phyloP scores from a whole-genome alignment of 2,329 filamentous ascomycete species.

The Apiospora pterosperma region DNA sequence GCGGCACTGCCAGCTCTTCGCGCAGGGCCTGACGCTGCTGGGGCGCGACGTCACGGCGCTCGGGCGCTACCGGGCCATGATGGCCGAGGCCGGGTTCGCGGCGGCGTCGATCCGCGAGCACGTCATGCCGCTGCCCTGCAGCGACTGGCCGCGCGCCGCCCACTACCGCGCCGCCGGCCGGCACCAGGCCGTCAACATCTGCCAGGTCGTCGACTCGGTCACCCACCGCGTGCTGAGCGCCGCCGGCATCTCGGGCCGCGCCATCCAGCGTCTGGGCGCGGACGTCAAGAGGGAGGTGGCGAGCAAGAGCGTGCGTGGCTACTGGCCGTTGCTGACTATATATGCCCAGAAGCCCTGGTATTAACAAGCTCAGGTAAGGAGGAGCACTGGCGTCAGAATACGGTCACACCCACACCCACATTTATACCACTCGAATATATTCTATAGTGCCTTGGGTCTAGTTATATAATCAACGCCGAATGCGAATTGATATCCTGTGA shows the following conservation, averaged over 20 bases:
- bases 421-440: too few species aligned
- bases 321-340: not conserved
- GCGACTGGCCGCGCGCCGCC: not conserved
- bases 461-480: too few species aligned
- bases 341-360: not conserved
- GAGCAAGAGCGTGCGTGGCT: not conserved
- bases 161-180: not conserved
- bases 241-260: not conserved
- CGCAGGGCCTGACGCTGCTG: not conserved
- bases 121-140: not conserved
- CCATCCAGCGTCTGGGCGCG: not conserved
- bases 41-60: constrained; percentile 5
- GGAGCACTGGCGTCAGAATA: not conserved
- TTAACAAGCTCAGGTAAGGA: too few species aligned
- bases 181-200: not conserved
- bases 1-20: not conserved
- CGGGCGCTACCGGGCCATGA: constrained; percentile 1
- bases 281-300: not conserved
- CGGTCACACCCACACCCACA: too few species aligned
- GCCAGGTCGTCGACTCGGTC: not conserved
- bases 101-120: not conserved
- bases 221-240: not conserved
- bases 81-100: constrained; percentile 2
- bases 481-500: too few species aligned
- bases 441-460: too few species aligned